Percentiles rank a stretch among this genome's conserved stretches.
Evolutionary conservation across 1,284 basidiomycete species (phyloP).

Genomic region (Crucibulum parvulum): DNA sequence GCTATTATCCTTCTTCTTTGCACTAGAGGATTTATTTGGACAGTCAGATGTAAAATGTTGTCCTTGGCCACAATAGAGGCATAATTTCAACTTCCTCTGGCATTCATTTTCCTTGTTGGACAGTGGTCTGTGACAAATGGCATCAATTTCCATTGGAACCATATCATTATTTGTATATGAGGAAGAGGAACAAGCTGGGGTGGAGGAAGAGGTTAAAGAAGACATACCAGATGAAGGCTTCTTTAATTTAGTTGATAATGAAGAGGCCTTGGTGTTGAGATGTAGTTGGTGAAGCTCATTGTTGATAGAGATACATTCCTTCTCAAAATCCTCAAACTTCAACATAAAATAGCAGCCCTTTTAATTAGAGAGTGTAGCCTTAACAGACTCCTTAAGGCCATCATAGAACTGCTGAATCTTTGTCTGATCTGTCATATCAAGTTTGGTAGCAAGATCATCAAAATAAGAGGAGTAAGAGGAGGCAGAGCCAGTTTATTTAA

Average conservation of each 20-base stretch:
- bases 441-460: slow-evolving; percentile 22
- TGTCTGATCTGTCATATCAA: slow-evolving; percentile 27
- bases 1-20: slow-evolving; percentile 11
- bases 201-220: neutral
- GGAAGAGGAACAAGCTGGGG: slow-evolving; percentile 7
- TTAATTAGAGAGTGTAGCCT: slow-evolving; percentile 5
- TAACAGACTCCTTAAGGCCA: slow-evolving; percentile 16
- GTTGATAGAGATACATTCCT: slow-evolving; percentile 12
- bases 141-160: slow-evolving; percentile 31
- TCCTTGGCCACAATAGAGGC: slow-evolving; percentile 33
- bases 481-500: slow-evolving; percentile 31
- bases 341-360: slow-evolving; percentile 3
- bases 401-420: slow-evolving; percentile 23
- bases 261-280: slow-evolving; percentile 3
- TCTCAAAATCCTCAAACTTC: slow-evolving; percentile 8
- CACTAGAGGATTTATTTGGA: slow-evolving; percentile 25
- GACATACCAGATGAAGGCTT: neutral
- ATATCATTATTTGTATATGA: slow-evolving; percentile 2
- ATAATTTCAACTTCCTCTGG: slow-evolving; percentile 23
- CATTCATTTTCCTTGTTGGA: slow-evolving; percentile 28
- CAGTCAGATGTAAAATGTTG: slow-evolving; percentile 29
- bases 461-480: slow-evolving; percentile 25
- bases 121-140: slow-evolving; percentile 20
- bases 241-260: neutral
- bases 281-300: slow-evolving; percentile 11